Conservation (phyloP, 257 asterid species). For the Rehmannia glutinosa region DNA sequence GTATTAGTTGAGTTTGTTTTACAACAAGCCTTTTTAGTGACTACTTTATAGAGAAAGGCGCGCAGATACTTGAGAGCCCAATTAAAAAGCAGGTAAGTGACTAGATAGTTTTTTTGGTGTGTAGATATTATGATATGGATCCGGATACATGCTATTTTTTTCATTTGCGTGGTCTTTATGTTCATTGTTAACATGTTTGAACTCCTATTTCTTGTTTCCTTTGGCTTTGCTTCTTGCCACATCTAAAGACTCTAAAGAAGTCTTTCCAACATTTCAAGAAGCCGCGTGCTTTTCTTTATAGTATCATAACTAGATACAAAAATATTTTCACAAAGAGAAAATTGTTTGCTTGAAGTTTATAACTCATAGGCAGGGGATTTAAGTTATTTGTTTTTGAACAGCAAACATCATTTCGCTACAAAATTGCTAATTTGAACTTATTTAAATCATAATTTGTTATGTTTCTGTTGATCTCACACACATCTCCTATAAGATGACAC, state of each 20-base stretch:
- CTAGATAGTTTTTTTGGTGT: neutral
- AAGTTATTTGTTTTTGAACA: neutral
- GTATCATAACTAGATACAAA: constrained; percentile 29
- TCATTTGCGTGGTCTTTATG: neutral
- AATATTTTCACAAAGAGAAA: neutral
- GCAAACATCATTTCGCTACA: neutral
- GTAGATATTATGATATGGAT: neutral
- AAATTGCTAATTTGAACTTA: neutral
- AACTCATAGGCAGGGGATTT: neutral
- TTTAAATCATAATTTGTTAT: neutral
- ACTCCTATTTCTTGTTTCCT: constrained; percentile 18
- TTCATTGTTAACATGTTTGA: neutral
- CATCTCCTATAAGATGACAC: neutral
- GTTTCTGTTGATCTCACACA: neutral
- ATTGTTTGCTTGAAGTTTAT: neutral
- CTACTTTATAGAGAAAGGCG: constrained; percentile 72
- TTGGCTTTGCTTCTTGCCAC: constrained; percentile 84
- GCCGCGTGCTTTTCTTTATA: constrained; percentile 89
- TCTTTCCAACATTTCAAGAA: constrained; percentile 67
- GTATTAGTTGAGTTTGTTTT: constrained; percentile 67
- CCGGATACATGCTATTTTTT: neutral
- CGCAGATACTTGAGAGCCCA: constrained; percentile 69
- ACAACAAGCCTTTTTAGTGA: constrained; percentile 86
- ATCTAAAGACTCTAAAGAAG: constrained; percentile 45
- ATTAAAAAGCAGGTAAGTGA: constrained; percentile 74